Evolutionary conservation across 768 basidiomycete genomes (phyloP).

Genomic region (Boletus vermiculosoides): DNA sequence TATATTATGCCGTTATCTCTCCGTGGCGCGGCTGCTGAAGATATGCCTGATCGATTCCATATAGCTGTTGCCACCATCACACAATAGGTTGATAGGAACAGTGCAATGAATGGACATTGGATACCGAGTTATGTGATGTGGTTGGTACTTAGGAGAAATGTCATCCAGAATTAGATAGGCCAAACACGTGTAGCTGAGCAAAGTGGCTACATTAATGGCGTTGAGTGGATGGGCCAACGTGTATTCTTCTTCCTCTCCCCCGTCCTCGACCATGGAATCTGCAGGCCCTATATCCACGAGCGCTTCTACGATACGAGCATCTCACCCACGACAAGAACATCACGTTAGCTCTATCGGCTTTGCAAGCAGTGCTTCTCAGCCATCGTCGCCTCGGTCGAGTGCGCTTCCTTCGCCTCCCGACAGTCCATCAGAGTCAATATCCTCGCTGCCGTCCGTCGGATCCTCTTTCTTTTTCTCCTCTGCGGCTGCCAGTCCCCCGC

Average conservation of each 20-base stretch:
- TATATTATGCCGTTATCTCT: background rate
- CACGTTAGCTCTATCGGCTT: background rate
- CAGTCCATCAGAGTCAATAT: constrained; percentile 63
- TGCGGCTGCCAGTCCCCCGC: constrained; percentile 63
- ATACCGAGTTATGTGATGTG: background rate
- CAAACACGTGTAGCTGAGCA: constrained; percentile 34
- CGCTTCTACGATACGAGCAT: constrained; percentile 39
- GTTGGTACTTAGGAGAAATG: background rate
- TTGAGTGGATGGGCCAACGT: background rate
- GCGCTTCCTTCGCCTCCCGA: constrained; percentile 56
- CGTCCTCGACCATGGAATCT: constrained; percentile 27
- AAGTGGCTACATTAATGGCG: constrained; percentile 11
- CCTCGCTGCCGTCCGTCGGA: constrained; percentile 69
- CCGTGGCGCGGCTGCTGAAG: background rate
- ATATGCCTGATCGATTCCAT: background rate
- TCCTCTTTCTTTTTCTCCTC: constrained; percentile 81
- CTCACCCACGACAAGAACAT: constrained; percentile 28
- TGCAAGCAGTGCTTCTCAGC: constrained; percentile 33
- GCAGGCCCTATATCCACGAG: constrained; percentile 31
- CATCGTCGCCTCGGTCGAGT: constrained; percentile 50
- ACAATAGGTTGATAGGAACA: background rate
- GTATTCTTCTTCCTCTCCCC: background rate
- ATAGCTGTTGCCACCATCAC: background rate
- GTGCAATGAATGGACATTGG: background rate
- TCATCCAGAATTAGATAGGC: constrained; percentile 12